Evolutionary conservation across 768 basidiomycete genomes (phyloP).

Genomic region (Dentipellis sp.): DNA sequence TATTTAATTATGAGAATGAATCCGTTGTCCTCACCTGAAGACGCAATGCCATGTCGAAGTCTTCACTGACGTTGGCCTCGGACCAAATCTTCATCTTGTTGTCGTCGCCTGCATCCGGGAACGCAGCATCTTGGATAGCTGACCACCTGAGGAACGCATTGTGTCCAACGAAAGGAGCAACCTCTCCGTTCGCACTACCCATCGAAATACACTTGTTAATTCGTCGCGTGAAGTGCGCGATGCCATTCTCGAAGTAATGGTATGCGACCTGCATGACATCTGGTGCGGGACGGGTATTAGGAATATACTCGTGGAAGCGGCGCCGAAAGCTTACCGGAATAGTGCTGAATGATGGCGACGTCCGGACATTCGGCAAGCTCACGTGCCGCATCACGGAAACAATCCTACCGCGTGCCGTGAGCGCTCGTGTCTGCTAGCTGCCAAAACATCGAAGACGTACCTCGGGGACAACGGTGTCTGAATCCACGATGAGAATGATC

Average conservation of each 20-base stretch:
- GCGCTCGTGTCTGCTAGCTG: not conserved
- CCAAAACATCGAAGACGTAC: slow-evolving; percentile 20
- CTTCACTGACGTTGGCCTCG: slow-evolving; percentile 74
- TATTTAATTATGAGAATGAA: no score
- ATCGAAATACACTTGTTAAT: slow-evolving; percentile 81
- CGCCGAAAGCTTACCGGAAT: slow-evolving; percentile 44
- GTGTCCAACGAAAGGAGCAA: slow-evolving; percentile 80
- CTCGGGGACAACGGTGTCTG: slow-evolving; percentile 73
- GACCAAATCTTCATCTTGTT: slow-evolving; percentile 68
- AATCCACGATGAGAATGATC: slow-evolving; percentile 74
- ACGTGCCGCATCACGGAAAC: slow-evolving; percentile 82
- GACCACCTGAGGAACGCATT: slow-evolving; percentile 88
- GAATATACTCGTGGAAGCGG: not conserved
- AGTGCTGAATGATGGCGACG: slow-evolving; percentile 85
- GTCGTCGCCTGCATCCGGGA: slow-evolving; percentile 56
- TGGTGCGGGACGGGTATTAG: slow-evolving; percentile 12
- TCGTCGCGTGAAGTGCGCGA: slow-evolving; percentile 79
- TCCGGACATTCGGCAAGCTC: slow-evolving; percentile 78
- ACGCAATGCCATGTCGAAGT: slow-evolving; percentile 74
- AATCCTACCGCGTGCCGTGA: slow-evolving; percentile 41
- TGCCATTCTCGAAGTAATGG: slow-evolving; percentile 88
- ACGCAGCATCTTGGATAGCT: slow-evolving; percentile 80
- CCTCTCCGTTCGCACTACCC: slow-evolving; percentile 73
- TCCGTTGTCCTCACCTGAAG: slow-evolving; percentile 28
- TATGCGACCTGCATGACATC: slow-evolving; percentile 88